Evolutionary conservation across 768 basidiomycete species (phyloP).

Genomic region (Daedaleopsis nitida): DNA sequence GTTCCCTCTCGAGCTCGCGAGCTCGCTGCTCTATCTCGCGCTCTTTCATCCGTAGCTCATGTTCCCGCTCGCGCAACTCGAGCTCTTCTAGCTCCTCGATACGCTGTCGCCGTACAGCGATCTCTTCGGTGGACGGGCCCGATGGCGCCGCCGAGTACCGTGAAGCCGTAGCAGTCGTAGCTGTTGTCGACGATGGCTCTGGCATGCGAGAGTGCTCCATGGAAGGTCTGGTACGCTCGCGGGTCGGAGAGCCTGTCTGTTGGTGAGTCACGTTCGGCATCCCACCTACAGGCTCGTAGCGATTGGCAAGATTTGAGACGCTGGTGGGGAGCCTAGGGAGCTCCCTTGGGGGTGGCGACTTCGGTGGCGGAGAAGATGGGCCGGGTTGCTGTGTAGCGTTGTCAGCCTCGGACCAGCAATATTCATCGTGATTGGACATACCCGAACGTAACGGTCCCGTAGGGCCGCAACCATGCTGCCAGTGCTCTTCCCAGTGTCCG

Average conservation of each 20-base stretch:
- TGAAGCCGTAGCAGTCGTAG: neutral
- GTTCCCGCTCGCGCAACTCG: conserved; percentile 58
- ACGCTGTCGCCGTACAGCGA: conserved; percentile 40
- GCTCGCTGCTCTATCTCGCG: conserved; percentile 51
- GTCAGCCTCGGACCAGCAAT: neutral
- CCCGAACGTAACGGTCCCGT: conserved; percentile 61
- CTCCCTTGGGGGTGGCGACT: conserved; percentile 47
- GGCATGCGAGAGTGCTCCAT: conserved; percentile 18
- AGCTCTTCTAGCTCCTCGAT: conserved; percentile 53
- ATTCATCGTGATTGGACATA: conserved; percentile 33
- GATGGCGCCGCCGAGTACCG: conserved; percentile 8
- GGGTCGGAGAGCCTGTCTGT: conserved; percentile 39
- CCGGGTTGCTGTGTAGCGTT: conserved; percentile 41
- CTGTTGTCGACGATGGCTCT: conserved; percentile 1
- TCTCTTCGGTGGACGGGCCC: conserved; percentile 30
- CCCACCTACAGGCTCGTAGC: conserved; percentile 53
- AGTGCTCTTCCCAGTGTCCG: conserved; percentile 53
- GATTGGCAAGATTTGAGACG: conserved; percentile 63
- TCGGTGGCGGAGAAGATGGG: conserved; percentile 45
- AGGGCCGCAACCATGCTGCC: conserved; percentile 70
- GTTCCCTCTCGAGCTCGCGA: conserved; percentile 61
- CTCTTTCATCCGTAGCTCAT: conserved; percentile 39
- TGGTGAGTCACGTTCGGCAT: conserved; percentile 42
- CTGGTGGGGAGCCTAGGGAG: conserved; percentile 64
- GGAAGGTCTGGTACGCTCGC: conserved; percentile 16